phyloP scores from a whole-genome alignment of 1,284 basidiomycete genomes.

The Boletus sp. region DNA sequence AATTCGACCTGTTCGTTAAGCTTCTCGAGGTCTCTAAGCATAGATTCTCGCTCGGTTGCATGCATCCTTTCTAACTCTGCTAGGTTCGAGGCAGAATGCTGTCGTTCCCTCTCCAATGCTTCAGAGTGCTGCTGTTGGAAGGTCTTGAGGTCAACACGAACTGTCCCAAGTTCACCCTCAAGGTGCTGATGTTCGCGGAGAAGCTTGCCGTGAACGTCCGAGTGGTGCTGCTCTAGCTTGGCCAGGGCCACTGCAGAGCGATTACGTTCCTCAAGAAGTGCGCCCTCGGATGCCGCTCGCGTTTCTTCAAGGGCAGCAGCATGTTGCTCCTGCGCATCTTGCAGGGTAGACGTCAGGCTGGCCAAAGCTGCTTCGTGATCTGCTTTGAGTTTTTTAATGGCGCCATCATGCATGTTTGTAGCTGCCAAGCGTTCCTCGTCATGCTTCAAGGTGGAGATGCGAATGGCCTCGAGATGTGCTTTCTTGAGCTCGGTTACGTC shows the following conservation, averaged over 20 bases:
- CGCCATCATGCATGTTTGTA: slow-evolving; percentile 38
- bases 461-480: slow-evolving; percentile 40
- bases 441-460: slow-evolving; percentile 24
- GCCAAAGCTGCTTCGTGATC: slow-evolving; percentile 47
- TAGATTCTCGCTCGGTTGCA: slow-evolving; percentile 35
- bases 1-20: slow-evolving; percentile 60
- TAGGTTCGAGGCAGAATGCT: slow-evolving; percentile 30
- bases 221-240: slow-evolving; percentile 36
- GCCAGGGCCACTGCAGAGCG: slow-evolving; percentile 37
- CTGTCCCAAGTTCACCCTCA: slow-evolving; percentile 26
- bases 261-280: slow-evolving; percentile 40
- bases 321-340: slow-evolving; percentile 46
- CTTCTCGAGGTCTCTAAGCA: slow-evolving; percentile 51
- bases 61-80: slow-evolving; percentile 36
- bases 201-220: slow-evolving; percentile 31
- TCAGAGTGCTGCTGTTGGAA: slow-evolving; percentile 20
- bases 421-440: slow-evolving; percentile 37
- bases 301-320: slow-evolving; percentile 39
- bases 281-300: slow-evolving; percentile 36
- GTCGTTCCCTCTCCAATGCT: slow-evolving; percentile 34
- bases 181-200: slow-evolving; percentile 25
- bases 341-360: slow-evolving; percentile 41
- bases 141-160: slow-evolving; percentile 15
- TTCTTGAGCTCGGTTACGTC: slow-evolving; percentile 46
- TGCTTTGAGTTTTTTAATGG: slow-evolving; percentile 38